A percentile compares a stretch with the other conserved stretches of the same genome.
phyloP scores from a whole-genome alignment of 192 early-diverging fungal species.

The Coemansia sp. region DNA sequence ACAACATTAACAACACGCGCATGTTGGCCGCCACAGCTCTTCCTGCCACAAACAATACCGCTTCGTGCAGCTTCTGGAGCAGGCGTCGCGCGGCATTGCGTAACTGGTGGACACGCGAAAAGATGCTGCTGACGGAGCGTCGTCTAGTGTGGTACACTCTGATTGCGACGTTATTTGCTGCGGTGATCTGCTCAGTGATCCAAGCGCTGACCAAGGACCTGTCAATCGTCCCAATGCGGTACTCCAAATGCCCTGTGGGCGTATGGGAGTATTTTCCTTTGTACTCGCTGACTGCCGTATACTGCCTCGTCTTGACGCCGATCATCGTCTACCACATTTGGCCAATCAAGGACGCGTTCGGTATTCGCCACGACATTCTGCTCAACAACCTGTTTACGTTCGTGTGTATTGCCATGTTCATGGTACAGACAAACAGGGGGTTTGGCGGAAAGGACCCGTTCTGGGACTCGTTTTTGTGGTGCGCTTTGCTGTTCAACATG shows the following conservation, averaged over 20 bases:
- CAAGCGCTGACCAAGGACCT: slow-evolving; percentile 48
- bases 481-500: slow-evolving; percentile 47
- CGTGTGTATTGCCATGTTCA: slow-evolving; percentile 50
- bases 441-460: slow-evolving; percentile 44
- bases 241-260: slow-evolving; percentile 43
- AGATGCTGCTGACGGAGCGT: slow-evolving; percentile 44
- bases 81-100: neutral
- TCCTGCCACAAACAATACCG: neutral
- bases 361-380: slow-evolving; percentile 50
- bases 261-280: slow-evolving; percentile 55
- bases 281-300: slow-evolving; percentile 40
- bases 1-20: neutral
- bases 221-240: slow-evolving; percentile 41
- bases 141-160: slow-evolving; percentile 47
- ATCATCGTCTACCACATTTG: slow-evolving; percentile 52
- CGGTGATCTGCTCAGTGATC: slow-evolving; percentile 38
- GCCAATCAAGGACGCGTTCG: slow-evolving; percentile 51
- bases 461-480: slow-evolving; percentile 54
- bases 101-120: slow-evolving; percentile 39
- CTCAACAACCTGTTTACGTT: slow-evolving; percentile 52
- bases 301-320: slow-evolving; percentile 44
- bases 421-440: slow-evolving; percentile 49
- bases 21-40: neutral
- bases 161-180: slow-evolving; percentile 31
- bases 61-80: too few species aligned